Conservation (phyloP, 148 eudicot genomes). For the Beta vulgaris region DNA sequence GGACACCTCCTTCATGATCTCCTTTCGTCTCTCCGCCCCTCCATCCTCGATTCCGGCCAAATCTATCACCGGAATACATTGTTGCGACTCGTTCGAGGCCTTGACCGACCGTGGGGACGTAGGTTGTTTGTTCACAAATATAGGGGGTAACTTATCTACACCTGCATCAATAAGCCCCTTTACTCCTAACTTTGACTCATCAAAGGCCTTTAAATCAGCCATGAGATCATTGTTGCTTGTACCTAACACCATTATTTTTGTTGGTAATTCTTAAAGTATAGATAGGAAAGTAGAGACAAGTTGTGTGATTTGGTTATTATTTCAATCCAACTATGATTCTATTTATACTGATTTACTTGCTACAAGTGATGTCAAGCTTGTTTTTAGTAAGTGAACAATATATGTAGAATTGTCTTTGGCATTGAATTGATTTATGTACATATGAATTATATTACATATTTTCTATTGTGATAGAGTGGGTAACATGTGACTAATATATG, state of each 20-base stretch:
- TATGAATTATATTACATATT: too few species aligned
- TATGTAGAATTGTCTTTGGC: too few species aligned
- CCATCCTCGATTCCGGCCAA: conserved; percentile 10
- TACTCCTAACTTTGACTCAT: neutral
- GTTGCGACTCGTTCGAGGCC: neutral
- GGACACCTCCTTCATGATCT: neutral
- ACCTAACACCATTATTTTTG: neutral
- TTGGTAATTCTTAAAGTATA: too few species aligned
- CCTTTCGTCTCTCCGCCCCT: neutral
- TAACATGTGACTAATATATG: too few species aligned
- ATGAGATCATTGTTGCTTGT: neutral
- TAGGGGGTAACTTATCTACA: neutral
- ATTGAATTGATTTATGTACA: too few species aligned
- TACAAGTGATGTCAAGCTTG: too few species aligned
- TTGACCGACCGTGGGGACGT: neutral
- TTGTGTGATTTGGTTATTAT: too few species aligned
- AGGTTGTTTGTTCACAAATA: neutral
- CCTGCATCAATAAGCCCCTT: neutral
- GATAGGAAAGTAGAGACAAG: too few species aligned
- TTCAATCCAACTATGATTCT: too few species aligned
- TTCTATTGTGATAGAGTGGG: too few species aligned
- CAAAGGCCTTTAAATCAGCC: neutral
- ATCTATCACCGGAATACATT: neutral
- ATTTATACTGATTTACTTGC: too few species aligned
- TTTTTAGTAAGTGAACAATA: too few species aligned